Evolutionary conservation across 2,329 filamentous ascomycete genomes (phyloP), one percentile per base, ranked within the genome.

Genomic region (Tolypocladium pustulatum): DNA sequence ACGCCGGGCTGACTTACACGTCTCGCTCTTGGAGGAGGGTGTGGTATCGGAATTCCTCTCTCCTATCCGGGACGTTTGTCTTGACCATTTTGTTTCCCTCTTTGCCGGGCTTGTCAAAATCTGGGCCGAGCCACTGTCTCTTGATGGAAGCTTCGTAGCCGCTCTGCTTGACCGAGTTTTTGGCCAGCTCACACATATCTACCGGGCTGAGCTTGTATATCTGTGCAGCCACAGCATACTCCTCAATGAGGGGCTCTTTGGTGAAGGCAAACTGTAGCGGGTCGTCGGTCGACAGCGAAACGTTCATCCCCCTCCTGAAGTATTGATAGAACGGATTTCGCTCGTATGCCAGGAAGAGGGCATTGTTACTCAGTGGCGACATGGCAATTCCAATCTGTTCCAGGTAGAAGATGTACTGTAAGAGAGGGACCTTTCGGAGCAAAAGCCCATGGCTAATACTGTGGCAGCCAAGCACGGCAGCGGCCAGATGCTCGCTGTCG

Each of bases 341-440:
- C 72, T 99, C 94, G 69, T 99, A 97, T 1, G 93, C 91, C 57
- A 99, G 77, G 76, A 99, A 99, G 37, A 99, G 76, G 0, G 94
- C 94, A 67, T 99, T 99, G 77, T 99, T 99, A 73, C 91, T 96
- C 53, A 99, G 81, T 2, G 94, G 94, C n/a, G 93, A 97, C 94
- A 99, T 99, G 61, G 94, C 94, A 62, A 99, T 94, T 59, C 94
- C 94, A 62, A 99, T 97, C 70, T 97, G 93, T 69, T 99, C 92
- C 25, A 99, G 84, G 68, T 99, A 99, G 76, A 96, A 99, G 56
- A 97, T 85, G 73, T 99, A 99, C 73, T 99, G 94, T 58, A 99
- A 76, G 61, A 99, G 76, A 2, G 94, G 94, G 3, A 97, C 92
- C 71, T 99, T 99, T 62, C 94, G 88, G 43, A 99, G 81, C 58